phyloP scores from a whole-genome alignment of 2,329 filamentous ascomycete genomes.

The Neonectria ditissima region DNA sequence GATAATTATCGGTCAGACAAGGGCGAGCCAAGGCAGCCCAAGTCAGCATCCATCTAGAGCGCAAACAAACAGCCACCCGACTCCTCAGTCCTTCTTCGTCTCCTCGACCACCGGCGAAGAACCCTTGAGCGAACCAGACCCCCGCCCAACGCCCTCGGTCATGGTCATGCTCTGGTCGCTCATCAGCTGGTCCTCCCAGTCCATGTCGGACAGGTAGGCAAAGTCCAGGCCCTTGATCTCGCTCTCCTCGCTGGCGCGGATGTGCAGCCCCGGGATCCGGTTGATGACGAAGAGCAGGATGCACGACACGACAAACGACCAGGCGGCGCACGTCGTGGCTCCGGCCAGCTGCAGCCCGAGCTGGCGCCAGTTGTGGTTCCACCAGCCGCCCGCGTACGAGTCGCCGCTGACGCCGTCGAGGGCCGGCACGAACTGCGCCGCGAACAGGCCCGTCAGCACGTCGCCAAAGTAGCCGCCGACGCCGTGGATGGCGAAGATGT shows the following conservation, averaged over 20 bases:
- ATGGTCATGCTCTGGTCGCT: slow-evolving; percentile 32
- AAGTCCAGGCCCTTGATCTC: slow-evolving; percentile 65
- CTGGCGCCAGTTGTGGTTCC: slow-evolving; percentile 65
- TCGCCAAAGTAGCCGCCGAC: slow-evolving; percentile 69
- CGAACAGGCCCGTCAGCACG: slow-evolving; percentile 69
- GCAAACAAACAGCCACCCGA: too few species aligned
- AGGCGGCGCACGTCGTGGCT: slow-evolving; percentile 65
- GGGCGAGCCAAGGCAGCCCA: too few species aligned
- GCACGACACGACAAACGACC: slow-evolving; percentile 66
- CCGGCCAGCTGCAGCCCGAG: slow-evolving; percentile 69
- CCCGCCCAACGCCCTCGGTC: slow-evolving; percentile 31
- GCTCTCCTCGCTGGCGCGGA: slow-evolving; percentile 66
- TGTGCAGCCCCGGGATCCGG: slow-evolving; percentile 67
- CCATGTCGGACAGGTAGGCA: slow-evolving; percentile 45
- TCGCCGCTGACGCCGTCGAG: slow-evolving; percentile 63
- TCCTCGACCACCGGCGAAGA: slow-evolving; percentile 12
- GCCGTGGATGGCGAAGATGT: slow-evolving; percentile 71
- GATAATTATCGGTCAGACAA: too few species aligned
- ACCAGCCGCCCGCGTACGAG: slow-evolving; percentile 60
- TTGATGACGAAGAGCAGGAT: slow-evolving; percentile 67
- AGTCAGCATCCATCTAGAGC: too few species aligned
- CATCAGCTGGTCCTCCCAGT: slow-evolving; percentile 39
- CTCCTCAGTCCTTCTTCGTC: slow-evolving; percentile 28
- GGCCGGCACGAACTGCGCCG: slow-evolving; percentile 60
- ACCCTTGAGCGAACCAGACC: slow-evolving; percentile 24